Evolutionary conservation across 345 rosid genomes (phyloP).

Genomic region (Populus ilicifolia): DNA sequence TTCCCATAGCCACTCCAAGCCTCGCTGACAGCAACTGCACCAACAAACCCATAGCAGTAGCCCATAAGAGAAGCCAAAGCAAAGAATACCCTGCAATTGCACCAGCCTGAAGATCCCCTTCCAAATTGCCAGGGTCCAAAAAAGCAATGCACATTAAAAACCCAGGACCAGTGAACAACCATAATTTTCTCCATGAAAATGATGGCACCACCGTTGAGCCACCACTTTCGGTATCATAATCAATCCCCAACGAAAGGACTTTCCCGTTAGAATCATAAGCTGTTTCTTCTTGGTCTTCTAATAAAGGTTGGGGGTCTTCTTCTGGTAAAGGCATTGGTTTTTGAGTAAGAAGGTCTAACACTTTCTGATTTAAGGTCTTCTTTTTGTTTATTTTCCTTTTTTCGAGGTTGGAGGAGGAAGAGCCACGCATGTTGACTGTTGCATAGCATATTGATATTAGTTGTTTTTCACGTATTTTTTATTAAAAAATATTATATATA

Average conservation of each 20-base stretch:
- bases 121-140: conserved; percentile 88
- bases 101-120: conserved; percentile 95
- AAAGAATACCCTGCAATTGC: conserved; percentile 93
- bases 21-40: conserved; percentile 86
- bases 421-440: no score
- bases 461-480: no score
- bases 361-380: no score
- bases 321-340: not conserved
- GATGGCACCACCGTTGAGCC: conserved; percentile 43
- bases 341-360: no score
- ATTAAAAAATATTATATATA: no score
- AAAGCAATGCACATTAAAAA: conserved; percentile 91
- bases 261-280: conserved; percentile 77
- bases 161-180: conserved; percentile 95
- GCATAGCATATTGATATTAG: no score
- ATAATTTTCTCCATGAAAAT: conserved; percentile 84
- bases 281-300: conserved; percentile 41
- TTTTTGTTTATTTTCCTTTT: no score
- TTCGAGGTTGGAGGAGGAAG: no score
- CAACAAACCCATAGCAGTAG: conserved; percentile 83
- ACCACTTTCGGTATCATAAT: conserved; percentile 24
- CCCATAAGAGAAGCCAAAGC: conserved; percentile 84
- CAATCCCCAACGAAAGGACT: conserved; percentile 53
- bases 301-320: conserved; percentile 27
- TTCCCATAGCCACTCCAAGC: conserved; percentile 88